These are phyloP conservation scores for Candida nemodendra DNA, from an alignment of 805 yeast species.

Conservation along the genomic window DNA sequence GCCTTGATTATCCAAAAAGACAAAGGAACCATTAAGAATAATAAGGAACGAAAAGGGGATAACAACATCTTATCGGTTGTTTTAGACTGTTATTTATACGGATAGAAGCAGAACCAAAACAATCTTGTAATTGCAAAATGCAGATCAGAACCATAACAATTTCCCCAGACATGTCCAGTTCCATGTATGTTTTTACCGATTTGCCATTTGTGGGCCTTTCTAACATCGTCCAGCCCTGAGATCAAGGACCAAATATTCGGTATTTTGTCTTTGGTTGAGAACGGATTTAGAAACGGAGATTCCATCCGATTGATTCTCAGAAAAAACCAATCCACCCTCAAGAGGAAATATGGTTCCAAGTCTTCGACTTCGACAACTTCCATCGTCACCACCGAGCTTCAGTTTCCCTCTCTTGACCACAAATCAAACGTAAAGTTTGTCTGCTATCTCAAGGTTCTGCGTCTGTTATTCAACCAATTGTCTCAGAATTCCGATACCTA, in stretches of 20 bases:
- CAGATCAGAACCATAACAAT: slow-evolving; percentile 11
- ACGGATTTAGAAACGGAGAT: slow-evolving; percentile 28
- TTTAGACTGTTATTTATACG: too few relatives aligned
- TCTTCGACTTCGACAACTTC: slow-evolving; percentile 2
- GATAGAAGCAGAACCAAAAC: too few relatives aligned
- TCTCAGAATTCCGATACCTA: not conserved
- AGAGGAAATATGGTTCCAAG: slow-evolving; percentile 5
- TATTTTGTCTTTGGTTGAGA: slow-evolving; percentile 23
- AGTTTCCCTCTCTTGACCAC: slow-evolving; percentile 21
- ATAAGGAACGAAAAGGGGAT: too few relatives aligned
- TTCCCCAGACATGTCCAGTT: slow-evolving; percentile 12
- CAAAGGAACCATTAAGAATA: too few relatives aligned
- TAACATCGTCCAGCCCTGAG: slow-evolving; percentile 1
- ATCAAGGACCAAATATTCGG: slow-evolving; percentile 14
- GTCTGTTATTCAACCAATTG: slow-evolving; percentile 19
- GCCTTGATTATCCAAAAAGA: too few relatives aligned
- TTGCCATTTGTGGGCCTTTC: not conserved
- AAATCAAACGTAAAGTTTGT: slow-evolving; percentile 20
- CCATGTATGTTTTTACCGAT: slow-evolving; percentile 10
- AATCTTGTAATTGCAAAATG: not conserved
- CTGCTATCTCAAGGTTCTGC: slow-evolving; percentile 22
- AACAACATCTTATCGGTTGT: too few relatives aligned
- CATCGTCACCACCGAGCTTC: slow-evolving; percentile 10
- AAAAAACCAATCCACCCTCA: slow-evolving; percentile 8
- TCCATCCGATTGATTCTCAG: slow-evolving; percentile 18